Evolutionary conservation across 352 stramenopile species (phyloP), one percentile per base, ranked within the genome.

Genomic region (Phytophthora kernoviae): DNA sequence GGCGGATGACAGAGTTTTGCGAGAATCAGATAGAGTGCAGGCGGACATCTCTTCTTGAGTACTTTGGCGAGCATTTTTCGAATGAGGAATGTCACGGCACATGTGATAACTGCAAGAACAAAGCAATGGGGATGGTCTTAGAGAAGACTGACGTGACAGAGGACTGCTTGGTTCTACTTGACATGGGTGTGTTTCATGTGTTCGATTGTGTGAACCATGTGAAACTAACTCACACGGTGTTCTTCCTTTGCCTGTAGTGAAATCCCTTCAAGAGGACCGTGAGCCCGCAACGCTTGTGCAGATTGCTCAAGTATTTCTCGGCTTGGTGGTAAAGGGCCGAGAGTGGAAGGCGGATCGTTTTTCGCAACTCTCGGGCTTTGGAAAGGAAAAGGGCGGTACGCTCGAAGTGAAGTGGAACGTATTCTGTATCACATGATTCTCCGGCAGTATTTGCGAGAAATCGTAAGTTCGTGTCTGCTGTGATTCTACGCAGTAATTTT

Each of bases 381-480:
- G 84, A 8, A 77, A 27, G 87, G 81, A 21, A 91, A 93, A 65
- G 70, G 76, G 21, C 79, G 85, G 6, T 96, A 87, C 47, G 70
- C 81, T 37, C 75, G 81, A 18, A 91, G 81, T 51, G 87, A 96
- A 73, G 73, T 91, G 27, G 87, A 96, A 48, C 77, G 87, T 11
- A 90, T 96, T 42, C 58, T 96, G 37, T 94, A 93, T 57, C 84
- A 94, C 70, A 96, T 96, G 87, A 78, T 96, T 46, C 71, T 96
- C 58, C 82, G 83, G 17, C 82, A 96, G 50, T 96, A 93, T 24
- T 49, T 94, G 12, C 70, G 80, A 4, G 87, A 96, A 74, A 50
- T 90, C 39, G 77, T 84, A 65, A 54, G 70, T 51, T 26, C 37
- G 11, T 33, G 21, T 33, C 9, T 43, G 53, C 11, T 51, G 14